These are phyloP conservation scores for Thielaviopsis cerberus DNA, from an alignment of 2,329 filamentous ascomycete genomes.

Conservation along the genomic window DNA sequence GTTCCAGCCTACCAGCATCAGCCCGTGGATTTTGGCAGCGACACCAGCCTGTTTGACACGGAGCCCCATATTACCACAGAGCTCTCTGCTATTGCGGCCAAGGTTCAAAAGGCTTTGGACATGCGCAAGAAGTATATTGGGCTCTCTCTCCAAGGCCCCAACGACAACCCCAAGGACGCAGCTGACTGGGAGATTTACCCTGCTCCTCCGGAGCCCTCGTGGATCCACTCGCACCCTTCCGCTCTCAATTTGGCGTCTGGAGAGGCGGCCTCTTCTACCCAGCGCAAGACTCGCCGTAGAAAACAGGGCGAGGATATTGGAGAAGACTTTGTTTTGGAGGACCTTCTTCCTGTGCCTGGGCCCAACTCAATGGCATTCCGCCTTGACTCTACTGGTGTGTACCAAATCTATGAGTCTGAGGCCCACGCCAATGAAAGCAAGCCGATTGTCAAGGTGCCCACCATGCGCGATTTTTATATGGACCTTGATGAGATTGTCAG, in stretches of 20 bases:
- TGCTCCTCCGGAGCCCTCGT: conserved; percentile 75
- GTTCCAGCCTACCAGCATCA: not conserved
- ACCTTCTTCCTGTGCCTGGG: conserved; percentile 55
- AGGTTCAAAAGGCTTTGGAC: conserved; percentile 78
- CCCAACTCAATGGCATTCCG: conserved; percentile 54
- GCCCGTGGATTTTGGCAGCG: conserved; percentile 8
- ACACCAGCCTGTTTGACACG: conserved; percentile 40
- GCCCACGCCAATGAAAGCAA: conserved; percentile 36
- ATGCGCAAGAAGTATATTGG: conserved; percentile 75
- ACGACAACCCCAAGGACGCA: conserved; percentile 77
- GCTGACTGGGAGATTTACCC: conserved; percentile 78
- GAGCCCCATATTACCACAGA: conserved; percentile 71
- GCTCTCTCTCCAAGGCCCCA: conserved; percentile 61
- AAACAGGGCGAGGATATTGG: conserved; percentile 84
- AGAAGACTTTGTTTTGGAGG: conserved; percentile 72
- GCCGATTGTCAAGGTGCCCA: conserved; percentile 71
- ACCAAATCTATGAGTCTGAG: conserved; percentile 68
- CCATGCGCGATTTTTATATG: conserved; percentile 86
- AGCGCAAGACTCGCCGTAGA: conserved; percentile 21
- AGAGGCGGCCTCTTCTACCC: conserved; percentile 14
- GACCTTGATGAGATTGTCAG: conserved; percentile 73
- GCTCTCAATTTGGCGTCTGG: conserved; percentile 12
- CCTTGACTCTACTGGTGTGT: conserved; percentile 71
- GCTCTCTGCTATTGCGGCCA: conserved; percentile 68
- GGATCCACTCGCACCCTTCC: conserved; percentile 33